Base-by-base conservation (phyloP, 768 basidiomycete species). In the Mycena latifolia region DNA sequence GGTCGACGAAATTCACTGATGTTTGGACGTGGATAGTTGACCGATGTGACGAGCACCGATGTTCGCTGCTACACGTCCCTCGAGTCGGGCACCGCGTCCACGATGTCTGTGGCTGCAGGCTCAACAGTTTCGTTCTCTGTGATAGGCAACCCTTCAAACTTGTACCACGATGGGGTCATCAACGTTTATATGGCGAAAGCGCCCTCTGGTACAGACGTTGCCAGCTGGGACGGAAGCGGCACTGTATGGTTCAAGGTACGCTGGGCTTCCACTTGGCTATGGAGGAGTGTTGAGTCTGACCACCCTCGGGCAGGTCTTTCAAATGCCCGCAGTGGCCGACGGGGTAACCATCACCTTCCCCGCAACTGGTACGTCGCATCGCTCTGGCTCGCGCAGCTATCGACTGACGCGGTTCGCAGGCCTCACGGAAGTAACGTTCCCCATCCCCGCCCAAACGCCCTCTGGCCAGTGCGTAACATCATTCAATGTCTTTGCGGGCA, bases 301-400 rank as follows among this genome's bases (percentile, higher is more conserved):
- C 5, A 17, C 2, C 20, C 20, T 15, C 2, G 2, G 10, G 12
- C 47, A 78, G 76, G 72, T 78, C 35, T 74, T 74, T 69, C 51
- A 80, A 67, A 75, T 79, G 63, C 57, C 70, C 20, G 75, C 78
- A 1, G 66, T 73, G 33, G 77, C 78, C 12, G 66, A 80, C 71
- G 77, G 77, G 47, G 75, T 43, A 17, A 73, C 70, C n/a, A 79
- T 79, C 63, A 71, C 69, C 28, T 80, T 71, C 67, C 79, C 77
- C 9, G 45, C 67, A 12, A 24, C n/a, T 2, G 45, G 65, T 66
- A 8, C 15, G 57, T 48, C 17, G 11, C 14, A 47, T 14, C 33
- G 33, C 33, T 31, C 8, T 0, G 46, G 5, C n/a, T 29, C 10
- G 22, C 39, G 2, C 28, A 35, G 11, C n/a, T 22, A n/a, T 33